Conservation (phyloP, 495 filamentous ascomycete species). For the Trichoderma virens region DNA sequence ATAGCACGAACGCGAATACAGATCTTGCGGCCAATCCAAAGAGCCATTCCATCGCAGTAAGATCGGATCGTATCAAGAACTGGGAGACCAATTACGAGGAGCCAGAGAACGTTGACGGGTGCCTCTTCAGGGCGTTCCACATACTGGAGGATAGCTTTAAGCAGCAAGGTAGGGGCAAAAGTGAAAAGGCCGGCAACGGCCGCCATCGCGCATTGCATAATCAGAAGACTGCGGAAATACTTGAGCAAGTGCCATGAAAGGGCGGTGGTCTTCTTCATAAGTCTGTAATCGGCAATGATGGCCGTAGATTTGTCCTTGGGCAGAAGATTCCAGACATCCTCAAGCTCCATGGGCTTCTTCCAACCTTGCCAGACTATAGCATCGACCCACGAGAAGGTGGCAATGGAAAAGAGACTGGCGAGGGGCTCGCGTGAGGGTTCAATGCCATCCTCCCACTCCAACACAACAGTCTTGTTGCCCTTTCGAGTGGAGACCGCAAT, state of each 20-base stretch:
- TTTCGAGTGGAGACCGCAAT: conserved; percentile 77
- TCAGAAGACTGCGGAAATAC: conserved; percentile 71
- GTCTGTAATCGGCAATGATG: conserved; percentile 74
- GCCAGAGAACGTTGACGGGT: conserved; percentile 87
- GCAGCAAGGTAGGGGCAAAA: conserved; percentile 83
- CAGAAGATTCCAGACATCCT: conserved; percentile 86
- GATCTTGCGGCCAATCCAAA: conserved; percentile 89
- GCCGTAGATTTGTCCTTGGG: conserved; percentile 78
- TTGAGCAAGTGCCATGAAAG: conserved; percentile 74
- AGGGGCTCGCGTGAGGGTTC: conserved; percentile 77
- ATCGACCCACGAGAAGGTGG: conserved; percentile 88
- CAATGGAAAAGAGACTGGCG: conserved; percentile 80
- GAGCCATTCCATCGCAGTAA: conserved; percentile 73
- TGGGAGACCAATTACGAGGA: conserved; percentile 87
- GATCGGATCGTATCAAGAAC: conserved; percentile 70
- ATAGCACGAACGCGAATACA: conserved; percentile 89
- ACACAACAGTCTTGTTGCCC: conserved; percentile 80
- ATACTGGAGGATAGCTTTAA: conserved; percentile 87
- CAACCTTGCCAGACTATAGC: conserved; percentile 86
- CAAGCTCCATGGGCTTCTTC: conserved; percentile 69
- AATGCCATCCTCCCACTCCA: conserved; percentile 80
- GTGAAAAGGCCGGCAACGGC: conserved; percentile 69
- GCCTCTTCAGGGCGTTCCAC: conserved; percentile 74
- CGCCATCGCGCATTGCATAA: conserved; percentile 76
- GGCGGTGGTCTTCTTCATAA: conserved; percentile 72